Evolutionary conservation across 345 rosid genomes (phyloP), one percentile per base, ranked within the genome.

Genomic region (Bruguiera sexangula): DNA sequence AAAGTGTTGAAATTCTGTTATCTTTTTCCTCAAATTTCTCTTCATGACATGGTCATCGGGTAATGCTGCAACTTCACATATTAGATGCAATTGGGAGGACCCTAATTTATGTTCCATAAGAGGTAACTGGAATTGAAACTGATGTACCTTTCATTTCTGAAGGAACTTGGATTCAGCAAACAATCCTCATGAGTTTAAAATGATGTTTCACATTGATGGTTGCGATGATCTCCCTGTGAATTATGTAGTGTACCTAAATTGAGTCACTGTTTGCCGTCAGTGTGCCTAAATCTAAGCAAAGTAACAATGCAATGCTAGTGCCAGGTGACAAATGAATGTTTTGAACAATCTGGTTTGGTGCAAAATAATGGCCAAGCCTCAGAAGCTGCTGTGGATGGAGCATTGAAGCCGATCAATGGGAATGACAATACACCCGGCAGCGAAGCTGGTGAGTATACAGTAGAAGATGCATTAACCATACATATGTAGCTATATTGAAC

Each of bases 311-410:
- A 13, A 71, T 81, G 68, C 60, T 76, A 79, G 83, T 67, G 76
- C 60, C 70, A 46, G 62, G 68, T 67, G 43, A 62, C 76, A 73
- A 70, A 59, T 68, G 77, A 69, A 55, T 24, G 66, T 67, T 59
- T 54, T 65, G 73, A 76, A 31, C 76, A 68, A 73, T 53, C 83
- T 62, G 67, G 64, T 54, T 60, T 26, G 20, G 79, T 58, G 62
- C 77, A 75, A 73, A 79, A 74, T 29, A 66, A 65, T 57, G 52
- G 68, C 43, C 75, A 65, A 70, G 61, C 65, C 62, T 54, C 85
- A 4, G 78, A 67, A 53, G 81, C 18, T 68, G 53, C 50, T 22
- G 81, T 63, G 6, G 48, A 3, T 46, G 73, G 72, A 67, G 66
- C 79, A 51, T 52, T 65, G 46, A 68, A 65, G 37, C 57, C 78